Conservation (phyloP, 2,329 filamentous ascomycete species). For the Xylariaceae sp. region DNA sequence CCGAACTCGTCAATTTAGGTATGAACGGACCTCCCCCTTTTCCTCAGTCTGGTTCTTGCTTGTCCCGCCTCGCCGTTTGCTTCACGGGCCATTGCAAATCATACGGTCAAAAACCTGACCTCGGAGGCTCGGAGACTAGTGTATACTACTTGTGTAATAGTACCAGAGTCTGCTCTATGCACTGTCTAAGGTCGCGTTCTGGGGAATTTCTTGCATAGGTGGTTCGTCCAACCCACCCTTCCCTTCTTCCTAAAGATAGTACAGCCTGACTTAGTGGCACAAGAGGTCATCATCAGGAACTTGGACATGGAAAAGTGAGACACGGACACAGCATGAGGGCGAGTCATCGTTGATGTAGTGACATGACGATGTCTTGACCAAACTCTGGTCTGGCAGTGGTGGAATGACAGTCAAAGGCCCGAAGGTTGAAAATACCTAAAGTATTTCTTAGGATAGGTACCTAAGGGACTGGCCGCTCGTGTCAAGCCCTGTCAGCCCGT, state of each 20-base stretch:
- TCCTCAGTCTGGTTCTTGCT: conserved; percentile 1
- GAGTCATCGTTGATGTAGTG: background rate
- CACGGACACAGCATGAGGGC: background rate
- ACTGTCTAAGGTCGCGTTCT: too few species aligned
- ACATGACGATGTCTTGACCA: background rate
- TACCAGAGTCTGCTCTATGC: too few species aligned
- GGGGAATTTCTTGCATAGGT: background rate
- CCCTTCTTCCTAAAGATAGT: background rate
- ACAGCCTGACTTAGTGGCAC: background rate
- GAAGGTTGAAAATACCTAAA: background rate
- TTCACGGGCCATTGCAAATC: background rate
- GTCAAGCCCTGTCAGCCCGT: conserved; percentile 9
- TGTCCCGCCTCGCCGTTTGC: too few species aligned
- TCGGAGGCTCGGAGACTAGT: background rate
- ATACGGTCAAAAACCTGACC: too few species aligned
- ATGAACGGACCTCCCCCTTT: conserved; percentile 11
- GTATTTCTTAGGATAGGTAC: background rate
- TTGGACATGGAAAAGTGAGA: background rate
- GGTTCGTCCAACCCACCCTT: background rate
- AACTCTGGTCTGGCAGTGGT: conserved; percentile 3
- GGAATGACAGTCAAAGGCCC: background rate
- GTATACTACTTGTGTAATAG: too few species aligned
- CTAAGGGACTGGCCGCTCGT: background rate
- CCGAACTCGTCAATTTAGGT: background rate
- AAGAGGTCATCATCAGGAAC: background rate